Conservation (phyloP, 768 basidiomycete species). For the Tephrocybe sp. region DNA sequence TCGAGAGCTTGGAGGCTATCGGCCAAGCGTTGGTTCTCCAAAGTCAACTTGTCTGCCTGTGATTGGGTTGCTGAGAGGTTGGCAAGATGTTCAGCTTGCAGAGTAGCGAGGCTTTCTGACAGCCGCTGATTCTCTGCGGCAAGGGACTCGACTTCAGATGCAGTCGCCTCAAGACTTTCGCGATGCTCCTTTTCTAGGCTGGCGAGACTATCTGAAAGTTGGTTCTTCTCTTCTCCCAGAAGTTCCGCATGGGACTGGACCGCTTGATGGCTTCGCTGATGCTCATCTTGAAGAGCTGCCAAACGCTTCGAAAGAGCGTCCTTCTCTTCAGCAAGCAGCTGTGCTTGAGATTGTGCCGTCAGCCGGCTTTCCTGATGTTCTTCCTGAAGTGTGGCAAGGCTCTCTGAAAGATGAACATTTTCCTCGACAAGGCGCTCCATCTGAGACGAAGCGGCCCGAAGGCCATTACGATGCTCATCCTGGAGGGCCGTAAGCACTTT, state of each 20-base stretch:
- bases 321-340: conserved; percentile 1
- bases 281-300: conserved; percentile 1
- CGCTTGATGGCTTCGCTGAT: not conserved
- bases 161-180: not conserved
- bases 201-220: not conserved
- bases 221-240: conserved; percentile 5
- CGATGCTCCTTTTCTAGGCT: conserved; percentile 3
- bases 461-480: not conserved
- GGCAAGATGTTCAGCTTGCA: conserved; percentile 2
- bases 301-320: not conserved
- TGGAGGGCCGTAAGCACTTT: not conserved
- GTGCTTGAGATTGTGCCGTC: not conserved
- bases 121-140: conserved; percentile 2
- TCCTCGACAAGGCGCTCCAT: conserved; percentile 4
- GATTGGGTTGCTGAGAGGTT: conserved; percentile 1
- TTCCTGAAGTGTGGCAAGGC: not conserved
- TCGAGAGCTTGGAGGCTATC: conserved; percentile 1
- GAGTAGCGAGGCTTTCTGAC: not conserved
- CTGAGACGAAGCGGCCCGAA: not conserved
- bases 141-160: not conserved
- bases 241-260: conserved; percentile 2
- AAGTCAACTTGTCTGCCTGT: not conserved
- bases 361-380: conserved; percentile 5
- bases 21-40: conserved; percentile 5
- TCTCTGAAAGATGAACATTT: conserved; percentile 5